These are phyloP conservation scores for Neofusicoccum ribis DNA, from an alignment of 2,329 filamentous ascomycete species.

Conservation along the genomic window DNA sequence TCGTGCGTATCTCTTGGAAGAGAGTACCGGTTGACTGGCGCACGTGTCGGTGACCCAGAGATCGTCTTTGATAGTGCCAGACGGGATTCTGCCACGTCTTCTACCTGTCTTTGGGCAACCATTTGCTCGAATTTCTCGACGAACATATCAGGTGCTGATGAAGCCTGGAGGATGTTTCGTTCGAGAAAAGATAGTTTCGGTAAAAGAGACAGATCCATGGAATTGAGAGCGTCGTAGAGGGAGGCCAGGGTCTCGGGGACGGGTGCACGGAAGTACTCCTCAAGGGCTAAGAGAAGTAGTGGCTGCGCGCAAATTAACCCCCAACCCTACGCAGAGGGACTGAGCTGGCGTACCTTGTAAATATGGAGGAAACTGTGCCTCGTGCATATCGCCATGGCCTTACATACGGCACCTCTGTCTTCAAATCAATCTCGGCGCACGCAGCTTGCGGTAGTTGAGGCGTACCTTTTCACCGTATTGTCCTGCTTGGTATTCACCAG, in stretches of 20 bases:
- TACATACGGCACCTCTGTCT: conserved; percentile 84
- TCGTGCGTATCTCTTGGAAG: conserved; percentile 95
- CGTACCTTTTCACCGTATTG: conserved; percentile 74
- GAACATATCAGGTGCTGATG: conserved; percentile 93
- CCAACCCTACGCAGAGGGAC: not conserved
- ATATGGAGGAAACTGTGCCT: conserved; percentile 97
- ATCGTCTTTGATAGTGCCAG: conserved; percentile 24
- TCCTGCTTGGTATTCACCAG: conserved; percentile 98
- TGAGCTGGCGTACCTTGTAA: conserved; percentile 69
- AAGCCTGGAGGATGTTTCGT: conserved; percentile 80
- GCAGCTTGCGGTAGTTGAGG: conserved; percentile 23
- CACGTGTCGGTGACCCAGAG: conserved; percentile 46
- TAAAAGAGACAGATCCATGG: conserved; percentile 94
- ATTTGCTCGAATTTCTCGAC: conserved; percentile 97
- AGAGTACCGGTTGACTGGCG: conserved; percentile 66
- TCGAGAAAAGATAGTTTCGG: conserved; percentile 82
- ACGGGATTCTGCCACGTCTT: conserved; percentile 49
- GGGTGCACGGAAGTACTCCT: conserved; percentile 95
- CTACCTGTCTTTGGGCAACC: conserved; percentile 76
- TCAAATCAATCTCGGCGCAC: not conserved
- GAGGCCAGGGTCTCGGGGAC: conserved; percentile 83
- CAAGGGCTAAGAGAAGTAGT: conserved; percentile 81
- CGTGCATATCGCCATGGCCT: conserved; percentile 98
- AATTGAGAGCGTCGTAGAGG: conserved; percentile 90
- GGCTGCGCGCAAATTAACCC: conserved; percentile 56